phyloP scores from a whole-genome alignment of 148 eudicot species.

The Limonium bicolor region DNA sequence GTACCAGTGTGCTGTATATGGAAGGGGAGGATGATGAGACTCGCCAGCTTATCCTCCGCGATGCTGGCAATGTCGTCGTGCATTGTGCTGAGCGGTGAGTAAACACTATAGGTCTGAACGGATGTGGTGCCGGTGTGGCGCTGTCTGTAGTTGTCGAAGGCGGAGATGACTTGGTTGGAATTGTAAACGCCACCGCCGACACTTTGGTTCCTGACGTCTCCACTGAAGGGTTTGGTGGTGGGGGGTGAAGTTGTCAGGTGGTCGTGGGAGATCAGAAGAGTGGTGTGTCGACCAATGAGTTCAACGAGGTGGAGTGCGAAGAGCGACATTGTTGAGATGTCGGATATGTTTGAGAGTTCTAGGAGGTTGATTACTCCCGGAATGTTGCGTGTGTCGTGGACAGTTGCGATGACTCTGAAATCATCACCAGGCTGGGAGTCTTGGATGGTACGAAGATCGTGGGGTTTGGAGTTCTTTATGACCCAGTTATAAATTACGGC shows the following conservation, averaged over 20 bases:
- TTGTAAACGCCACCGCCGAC: too few species aligned
- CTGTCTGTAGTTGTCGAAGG: constrained; percentile 26
- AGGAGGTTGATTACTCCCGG: constrained; percentile 21
- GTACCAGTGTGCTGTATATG: constrained; percentile 27
- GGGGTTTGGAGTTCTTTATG: constrained; percentile 2
- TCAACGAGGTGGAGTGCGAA: constrained; percentile 22
- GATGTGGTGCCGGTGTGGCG: constrained; percentile 1
- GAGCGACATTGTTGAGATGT: constrained; percentile 8
- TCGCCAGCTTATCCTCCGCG: constrained; percentile 23
- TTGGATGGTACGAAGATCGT: constrained; percentile 28
- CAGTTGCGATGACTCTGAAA: constrained; percentile 29
- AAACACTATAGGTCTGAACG: constrained; percentile 21
- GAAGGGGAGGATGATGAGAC: constrained; percentile 31
- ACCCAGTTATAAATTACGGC: neutral
- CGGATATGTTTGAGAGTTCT: constrained; percentile 14
- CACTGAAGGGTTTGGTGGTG: constrained; percentile 7
- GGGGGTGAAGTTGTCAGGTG: constrained; percentile 1
- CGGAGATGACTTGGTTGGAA: constrained; percentile 28
- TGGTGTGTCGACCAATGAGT: constrained; percentile 23
- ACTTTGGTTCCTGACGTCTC: constrained; percentile 10
- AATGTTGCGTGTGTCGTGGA: constrained; percentile 14
- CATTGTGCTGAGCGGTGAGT: constrained; percentile 27
- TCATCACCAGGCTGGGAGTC: constrained; percentile 20
- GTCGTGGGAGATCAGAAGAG: constrained; percentile 26
- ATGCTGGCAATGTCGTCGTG: constrained; percentile 46